Conservation (phyloP, 805 yeast species). For the Wickerhamiella galacta region DNA sequence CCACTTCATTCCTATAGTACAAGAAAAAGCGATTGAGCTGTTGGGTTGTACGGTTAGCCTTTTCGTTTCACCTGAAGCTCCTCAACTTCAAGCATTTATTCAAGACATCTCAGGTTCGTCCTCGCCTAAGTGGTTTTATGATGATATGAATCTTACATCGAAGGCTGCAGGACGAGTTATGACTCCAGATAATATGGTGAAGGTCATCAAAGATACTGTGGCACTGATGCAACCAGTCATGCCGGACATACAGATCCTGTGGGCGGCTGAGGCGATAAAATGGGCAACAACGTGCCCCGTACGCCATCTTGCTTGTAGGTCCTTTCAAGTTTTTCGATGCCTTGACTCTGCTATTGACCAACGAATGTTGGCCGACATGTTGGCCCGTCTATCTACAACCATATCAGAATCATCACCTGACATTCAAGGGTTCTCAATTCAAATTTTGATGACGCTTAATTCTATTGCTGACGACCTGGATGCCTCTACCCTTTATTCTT, state of each 20-base stretch:
- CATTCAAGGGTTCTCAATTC: constrained; percentile 94
- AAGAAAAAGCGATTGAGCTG: constrained; percentile 66
- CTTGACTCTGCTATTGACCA: constrained; percentile 68
- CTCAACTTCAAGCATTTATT: constrained; percentile 1
- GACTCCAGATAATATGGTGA: constrained; percentile 76
- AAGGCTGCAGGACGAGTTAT: constrained; percentile 43
- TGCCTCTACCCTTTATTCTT: constrained; percentile 60
- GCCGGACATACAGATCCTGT: constrained; percentile 23
- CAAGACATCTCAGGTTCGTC: background rate
- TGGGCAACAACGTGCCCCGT: constrained; percentile 99
- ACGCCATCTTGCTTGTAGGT: constrained; percentile 89
- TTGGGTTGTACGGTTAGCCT: constrained; percentile 47
- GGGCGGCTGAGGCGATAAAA: constrained; percentile 67
- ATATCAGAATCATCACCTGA: constrained; percentile 78
- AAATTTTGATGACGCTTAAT: constrained; percentile 86
- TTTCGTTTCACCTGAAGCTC: constrained; percentile 10
- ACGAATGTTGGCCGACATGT: constrained; percentile 80
- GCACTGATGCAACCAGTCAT: constrained; percentile 29
- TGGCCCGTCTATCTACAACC: constrained; percentile 82
- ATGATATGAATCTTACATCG: constrained; percentile 60
- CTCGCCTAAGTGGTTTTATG: constrained; percentile 59
- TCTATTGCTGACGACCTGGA: constrained; percentile 79
- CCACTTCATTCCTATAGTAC: constrained; percentile 70
- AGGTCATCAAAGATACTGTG: constrained; percentile 45
- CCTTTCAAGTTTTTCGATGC: constrained; percentile 84